Percentiles rank a stretch among this genome's conserved stretches.
Conservation (phyloP, 1,284 basidiomycete genomes). For the Ustilago hordei region DNA sequence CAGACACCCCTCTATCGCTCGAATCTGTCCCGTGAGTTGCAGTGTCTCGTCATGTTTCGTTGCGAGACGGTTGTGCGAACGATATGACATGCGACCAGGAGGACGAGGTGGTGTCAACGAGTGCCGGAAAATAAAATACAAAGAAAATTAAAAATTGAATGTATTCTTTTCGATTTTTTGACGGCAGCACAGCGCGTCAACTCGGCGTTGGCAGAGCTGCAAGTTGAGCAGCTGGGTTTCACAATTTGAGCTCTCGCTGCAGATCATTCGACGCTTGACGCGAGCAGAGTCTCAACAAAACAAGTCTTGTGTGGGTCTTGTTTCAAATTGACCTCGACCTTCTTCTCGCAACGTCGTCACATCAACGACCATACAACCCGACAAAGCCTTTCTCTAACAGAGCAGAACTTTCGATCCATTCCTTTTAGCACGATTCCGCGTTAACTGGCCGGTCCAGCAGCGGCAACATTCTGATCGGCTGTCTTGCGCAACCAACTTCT, state of each 20-base stretch:
- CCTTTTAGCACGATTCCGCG: no score
- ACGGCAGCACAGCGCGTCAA: background rate
- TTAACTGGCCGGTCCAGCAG: constrained; percentile 1
- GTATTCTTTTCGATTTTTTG: background rate
- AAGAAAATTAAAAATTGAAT: background rate
- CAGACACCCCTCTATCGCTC: background rate
- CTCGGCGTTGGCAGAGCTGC: background rate
- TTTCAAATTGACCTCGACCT: background rate
- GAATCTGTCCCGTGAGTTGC: background rate
- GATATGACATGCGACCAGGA: background rate
- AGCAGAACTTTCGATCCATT: no score
- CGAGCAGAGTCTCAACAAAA: background rate
- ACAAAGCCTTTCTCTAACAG: no score
- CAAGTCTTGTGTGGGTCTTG: background rate
- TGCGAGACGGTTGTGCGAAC: background rate
- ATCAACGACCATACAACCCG: background rate
- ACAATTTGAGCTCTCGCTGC: background rate
- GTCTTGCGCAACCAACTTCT: background rate
- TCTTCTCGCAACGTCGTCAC: background rate
- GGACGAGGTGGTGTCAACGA: constrained; percentile 10
- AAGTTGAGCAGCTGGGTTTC: background rate
- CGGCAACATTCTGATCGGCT: background rate
- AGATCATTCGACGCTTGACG: background rate
- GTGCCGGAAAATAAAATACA: constrained; percentile 4
- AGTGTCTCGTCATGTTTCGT: background rate